Percentiles rank a stretch among this genome's conserved stretches.
Evolutionary conservation across 2,329 filamentous ascomycete species (phyloP).

Genomic region (Fonsecaea pugnacius): DNA sequence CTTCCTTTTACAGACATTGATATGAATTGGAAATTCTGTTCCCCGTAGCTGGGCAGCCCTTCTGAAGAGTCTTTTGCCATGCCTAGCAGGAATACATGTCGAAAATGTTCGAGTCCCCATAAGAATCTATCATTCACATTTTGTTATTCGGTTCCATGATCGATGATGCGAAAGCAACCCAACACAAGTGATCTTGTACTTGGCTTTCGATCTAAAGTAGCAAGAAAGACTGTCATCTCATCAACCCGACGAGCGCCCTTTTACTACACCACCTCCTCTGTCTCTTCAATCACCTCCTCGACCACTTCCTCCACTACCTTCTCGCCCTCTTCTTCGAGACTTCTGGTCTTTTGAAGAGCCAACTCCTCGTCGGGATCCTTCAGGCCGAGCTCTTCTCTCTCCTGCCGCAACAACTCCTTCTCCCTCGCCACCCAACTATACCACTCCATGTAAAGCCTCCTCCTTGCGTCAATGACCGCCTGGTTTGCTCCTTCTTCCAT

Average conservation of each 20-base stretch:
- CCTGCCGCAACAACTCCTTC: conserved; percentile 72
- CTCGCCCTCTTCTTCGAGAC: conserved; percentile 55
- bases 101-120: not conserved
- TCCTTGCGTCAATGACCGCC: conserved; percentile 86
- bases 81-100: not conserved
- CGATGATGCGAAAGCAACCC: not conserved
- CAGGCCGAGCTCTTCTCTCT: conserved; percentile 70
- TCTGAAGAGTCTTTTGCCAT: not conserved
- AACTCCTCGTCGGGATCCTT: conserved; percentile 65
- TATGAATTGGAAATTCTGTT: not conserved
- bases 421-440: conserved; percentile 76
- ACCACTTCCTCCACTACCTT: conserved; percentile 85
- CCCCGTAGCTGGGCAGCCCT: not conserved
- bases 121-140: not conserved
- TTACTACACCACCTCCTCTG: conserved; percentile 70
- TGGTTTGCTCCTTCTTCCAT: conserved; percentile 92
- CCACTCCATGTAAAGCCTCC: conserved; percentile 86
- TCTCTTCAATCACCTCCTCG: conserved; percentile 80
- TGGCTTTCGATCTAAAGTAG: not conserved
- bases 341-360: conserved; percentile 57
- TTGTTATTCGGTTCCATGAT: not conserved
- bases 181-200: not conserved
- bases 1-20: not conserved
- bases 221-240: not conserved
- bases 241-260: not conserved